These are phyloP conservation scores for Diplosphaera chodatii DNA, from an alignment of 139 green algal species.

Conservation along the genomic window DNA sequence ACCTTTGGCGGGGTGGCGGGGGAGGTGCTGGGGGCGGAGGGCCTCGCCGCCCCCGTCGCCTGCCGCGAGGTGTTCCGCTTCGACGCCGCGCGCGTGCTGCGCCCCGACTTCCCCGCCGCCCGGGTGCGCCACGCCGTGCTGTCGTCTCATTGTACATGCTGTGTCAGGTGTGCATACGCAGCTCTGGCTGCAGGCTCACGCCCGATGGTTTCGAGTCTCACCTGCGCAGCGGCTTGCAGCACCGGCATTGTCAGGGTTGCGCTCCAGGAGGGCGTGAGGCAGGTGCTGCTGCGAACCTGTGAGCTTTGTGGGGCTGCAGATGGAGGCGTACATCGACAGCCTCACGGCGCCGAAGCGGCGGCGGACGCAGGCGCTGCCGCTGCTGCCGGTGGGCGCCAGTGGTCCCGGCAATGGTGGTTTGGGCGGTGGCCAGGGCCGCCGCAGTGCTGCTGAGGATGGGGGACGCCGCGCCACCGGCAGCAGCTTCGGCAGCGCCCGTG, in stretches of 20 bases:
- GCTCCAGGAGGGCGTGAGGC: too few species aligned
- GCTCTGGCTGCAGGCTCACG: too few species aligned
- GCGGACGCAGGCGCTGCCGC: background rate
- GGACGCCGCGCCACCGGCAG: background rate
- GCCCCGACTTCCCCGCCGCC: constrained; percentile 6
- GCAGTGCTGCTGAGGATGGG: background rate
- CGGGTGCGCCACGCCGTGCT: too few species aligned
- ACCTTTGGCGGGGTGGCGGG: background rate
- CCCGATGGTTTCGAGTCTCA: too few species aligned
- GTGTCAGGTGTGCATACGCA: too few species aligned
- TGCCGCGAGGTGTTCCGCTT: constrained; percentile 34
- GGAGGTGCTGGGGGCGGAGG: constrained; percentile 16
- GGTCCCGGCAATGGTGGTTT: too few species aligned
- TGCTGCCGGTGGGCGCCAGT: background rate
- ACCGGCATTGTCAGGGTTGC: too few species aligned
- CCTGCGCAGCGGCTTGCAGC: too few species aligned
- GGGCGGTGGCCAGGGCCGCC: too few species aligned
- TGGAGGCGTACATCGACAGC: background rate
- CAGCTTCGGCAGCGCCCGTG: background rate
- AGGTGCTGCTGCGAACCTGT: too few species aligned
- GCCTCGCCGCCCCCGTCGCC: constrained; percentile 14
- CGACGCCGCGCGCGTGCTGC: constrained; percentile 19
- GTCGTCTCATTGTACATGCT: too few species aligned
- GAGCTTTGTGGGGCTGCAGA: background rate
- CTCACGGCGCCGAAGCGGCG: background rate